Base-by-base conservation (phyloP, 2,329 filamentous ascomycete genomes). In the Penicillium fuscoglaucum region DNA sequence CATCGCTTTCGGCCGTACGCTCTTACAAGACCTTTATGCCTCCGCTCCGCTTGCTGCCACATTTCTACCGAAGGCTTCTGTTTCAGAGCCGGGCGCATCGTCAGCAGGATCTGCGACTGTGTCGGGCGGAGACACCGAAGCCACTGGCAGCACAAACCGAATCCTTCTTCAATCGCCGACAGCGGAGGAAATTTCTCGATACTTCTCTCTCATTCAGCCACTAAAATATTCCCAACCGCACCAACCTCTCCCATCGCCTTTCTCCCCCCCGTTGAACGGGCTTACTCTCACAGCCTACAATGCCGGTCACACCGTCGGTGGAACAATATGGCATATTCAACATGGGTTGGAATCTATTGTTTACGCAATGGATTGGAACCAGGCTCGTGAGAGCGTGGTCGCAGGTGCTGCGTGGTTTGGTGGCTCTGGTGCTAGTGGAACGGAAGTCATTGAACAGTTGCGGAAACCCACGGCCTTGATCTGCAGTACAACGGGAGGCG, bases 261-360 rank as follows among this genome's bases (percentile, higher is more conserved):
- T 92, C 71, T 96, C 92, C 2, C 91, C 93, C 4, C 90, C 93
- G 1, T 81, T 97, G 17, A 93, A 95, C 66, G 93, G 93, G 5
- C 84, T 99, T 19, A 96, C 91, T 2, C 90, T 99, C 64, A 99
- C 95, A 0, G 95, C 95, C 0, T 98, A 98, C 78, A 96, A 96
- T 76, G 92, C 95, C 8, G 95, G 95, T 63, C 93, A 97, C 72
- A 97, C 93, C 0, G 84, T 98, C 0, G 95, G 95, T 74, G 95
- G 95, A 56, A 98, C 95, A 26, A 96, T 99, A 79, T 99, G 95
- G 95, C 93, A 98, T 70, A 93, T 99, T 64, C 93, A 98, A 70
- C 92, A 98, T 78, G 92, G 93, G 0, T 84, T 97, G 71, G 95
- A 99, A 74, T 97, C 93, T 0, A 93, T 99, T 43, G 93, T 99